Conservation (phyloP, 345 rosid species). For the Limnanthes douglasii region DNA sequence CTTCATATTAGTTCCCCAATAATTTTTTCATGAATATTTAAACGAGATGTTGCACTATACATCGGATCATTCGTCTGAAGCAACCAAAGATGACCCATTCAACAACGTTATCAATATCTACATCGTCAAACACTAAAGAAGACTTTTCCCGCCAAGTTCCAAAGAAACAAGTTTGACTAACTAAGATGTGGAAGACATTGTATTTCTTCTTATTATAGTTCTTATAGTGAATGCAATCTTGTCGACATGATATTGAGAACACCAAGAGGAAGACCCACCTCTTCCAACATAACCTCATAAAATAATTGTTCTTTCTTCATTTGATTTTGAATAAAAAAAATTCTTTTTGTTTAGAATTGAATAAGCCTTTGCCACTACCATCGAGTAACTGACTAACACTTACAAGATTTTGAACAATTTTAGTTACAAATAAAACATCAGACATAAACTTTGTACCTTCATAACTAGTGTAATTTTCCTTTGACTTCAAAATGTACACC, state of each 20-base stretch:
- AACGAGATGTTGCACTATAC: conserved; percentile 96
- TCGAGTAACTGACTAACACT: no score
- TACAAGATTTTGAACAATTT: no score
- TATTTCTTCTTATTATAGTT: conserved; percentile 64
- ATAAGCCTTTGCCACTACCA: no score
- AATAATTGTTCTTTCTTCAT: no score
- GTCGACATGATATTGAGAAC: conserved; percentile 78
- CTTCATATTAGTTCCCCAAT: conserved; percentile 46
- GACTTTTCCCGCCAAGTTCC: conserved; percentile 97
- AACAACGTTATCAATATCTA: conserved; percentile 79
- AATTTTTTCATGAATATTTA: conserved; percentile 71
- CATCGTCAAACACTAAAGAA: conserved; percentile 87
- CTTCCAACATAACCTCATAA: no score
- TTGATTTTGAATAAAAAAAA: no score
- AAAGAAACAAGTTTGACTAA: conserved; percentile 77
- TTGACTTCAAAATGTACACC: no score
- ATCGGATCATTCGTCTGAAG: conserved; percentile 97
- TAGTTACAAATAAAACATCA: no score
- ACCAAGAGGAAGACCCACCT: conserved; percentile 93
- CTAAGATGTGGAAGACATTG: conserved; percentile 80
- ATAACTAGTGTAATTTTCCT: no score
- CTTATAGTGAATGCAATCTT: conserved; percentile 93
- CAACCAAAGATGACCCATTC: conserved; percentile 46
- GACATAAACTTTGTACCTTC: no score
- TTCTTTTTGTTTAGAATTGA: no score